A percentile compares a stretch with the other conserved stretches of the same genome.
Evolutionary conservation across 129 eudicot species (phyloP).

Genomic region (Heracleum sosnowskyi): DNA sequence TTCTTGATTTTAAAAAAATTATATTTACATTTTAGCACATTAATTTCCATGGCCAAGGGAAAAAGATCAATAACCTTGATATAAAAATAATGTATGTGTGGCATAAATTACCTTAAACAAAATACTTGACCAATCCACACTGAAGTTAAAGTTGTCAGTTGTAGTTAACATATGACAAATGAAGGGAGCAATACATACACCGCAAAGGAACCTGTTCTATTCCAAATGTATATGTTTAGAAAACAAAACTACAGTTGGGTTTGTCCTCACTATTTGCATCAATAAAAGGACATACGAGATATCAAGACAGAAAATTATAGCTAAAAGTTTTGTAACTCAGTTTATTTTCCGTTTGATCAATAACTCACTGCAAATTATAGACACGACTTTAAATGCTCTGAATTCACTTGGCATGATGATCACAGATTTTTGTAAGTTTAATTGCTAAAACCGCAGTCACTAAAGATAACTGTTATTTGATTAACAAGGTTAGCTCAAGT

Average conservation of each 20-base stretch:
- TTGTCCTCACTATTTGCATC: background rate
- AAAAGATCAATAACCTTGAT: background rate
- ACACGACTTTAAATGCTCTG: background rate
- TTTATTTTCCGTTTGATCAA: background rate
- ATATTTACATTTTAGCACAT: background rate
- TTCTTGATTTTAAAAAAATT: background rate
- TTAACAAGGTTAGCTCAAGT: background rate
- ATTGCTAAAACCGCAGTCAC: background rate
- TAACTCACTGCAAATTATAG: background rate
- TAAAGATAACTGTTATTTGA: slow-evolving; percentile 1
- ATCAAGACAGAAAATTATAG: background rate
- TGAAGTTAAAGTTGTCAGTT: background rate
- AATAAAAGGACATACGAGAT: background rate
- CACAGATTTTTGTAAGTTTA: background rate
- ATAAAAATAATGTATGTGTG: background rate
- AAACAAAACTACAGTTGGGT: background rate
- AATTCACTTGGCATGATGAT: background rate
- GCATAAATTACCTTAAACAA: background rate
- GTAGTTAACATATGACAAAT: background rate
- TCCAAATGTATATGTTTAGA: background rate
- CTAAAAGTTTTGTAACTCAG: background rate
- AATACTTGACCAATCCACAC: background rate
- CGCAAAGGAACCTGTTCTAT: background rate
- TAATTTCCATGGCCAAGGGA: background rate
- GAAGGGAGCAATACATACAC: background rate